Evolutionary conservation across 495 filamentous ascomycete species (phyloP).

Genomic region (Neurospora pannonica): DNA sequence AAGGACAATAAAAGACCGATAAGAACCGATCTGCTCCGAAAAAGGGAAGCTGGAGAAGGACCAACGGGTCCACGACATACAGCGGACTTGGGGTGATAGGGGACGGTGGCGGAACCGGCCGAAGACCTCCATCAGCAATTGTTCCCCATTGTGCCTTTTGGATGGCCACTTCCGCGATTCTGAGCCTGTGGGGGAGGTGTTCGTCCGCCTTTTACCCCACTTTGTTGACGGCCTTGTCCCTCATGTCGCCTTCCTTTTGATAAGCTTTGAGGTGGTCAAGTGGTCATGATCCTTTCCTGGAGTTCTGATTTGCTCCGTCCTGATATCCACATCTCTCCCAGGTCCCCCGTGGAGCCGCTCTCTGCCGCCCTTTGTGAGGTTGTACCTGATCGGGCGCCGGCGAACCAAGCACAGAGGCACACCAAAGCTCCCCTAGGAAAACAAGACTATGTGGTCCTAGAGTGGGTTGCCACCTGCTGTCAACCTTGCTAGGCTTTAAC

Average conservation of each 20-base stretch:
- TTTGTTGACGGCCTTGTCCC: neutral
- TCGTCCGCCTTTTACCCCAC: neutral
- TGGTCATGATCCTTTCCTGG: neutral
- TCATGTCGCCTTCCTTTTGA: neutral
- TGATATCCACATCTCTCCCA: neutral
- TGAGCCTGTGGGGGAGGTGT: neutral
- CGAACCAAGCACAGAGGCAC: neutral
- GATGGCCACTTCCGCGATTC: neutral
- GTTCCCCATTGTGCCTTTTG: neutral
- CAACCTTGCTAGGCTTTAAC: neutral
- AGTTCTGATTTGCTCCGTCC: neutral
- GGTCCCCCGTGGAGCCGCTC: neutral
- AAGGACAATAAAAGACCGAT: neutral
- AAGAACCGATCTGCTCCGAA: neutral
- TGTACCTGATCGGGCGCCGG: neutral
- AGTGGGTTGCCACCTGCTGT: slow-evolving; percentile 1
- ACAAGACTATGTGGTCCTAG: neutral
- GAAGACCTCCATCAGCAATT: neutral
- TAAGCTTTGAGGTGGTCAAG: neutral
- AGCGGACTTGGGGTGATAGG: neutral
- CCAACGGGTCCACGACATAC: neutral
- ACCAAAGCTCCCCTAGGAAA: neutral
- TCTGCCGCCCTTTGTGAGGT: neutral
- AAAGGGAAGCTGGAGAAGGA: neutral
- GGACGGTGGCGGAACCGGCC: neutral